Evolutionary conservation across 257 asterid species (phyloP).

Genomic region (Solanum paucissectum): DNA sequence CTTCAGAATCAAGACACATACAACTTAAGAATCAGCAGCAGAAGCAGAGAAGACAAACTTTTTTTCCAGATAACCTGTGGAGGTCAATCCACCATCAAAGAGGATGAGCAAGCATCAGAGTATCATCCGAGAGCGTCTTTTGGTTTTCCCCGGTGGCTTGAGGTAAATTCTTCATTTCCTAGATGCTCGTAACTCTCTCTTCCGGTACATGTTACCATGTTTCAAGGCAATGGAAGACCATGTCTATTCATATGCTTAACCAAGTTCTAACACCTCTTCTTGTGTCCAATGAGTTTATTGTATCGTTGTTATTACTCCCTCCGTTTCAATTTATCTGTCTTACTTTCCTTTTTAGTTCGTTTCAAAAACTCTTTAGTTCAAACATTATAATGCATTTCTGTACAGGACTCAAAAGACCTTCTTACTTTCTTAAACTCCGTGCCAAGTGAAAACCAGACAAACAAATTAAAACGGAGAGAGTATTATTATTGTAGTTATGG

Average conservation of each 20-base stretch:
- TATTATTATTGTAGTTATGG: neutral
- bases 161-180: conserved; percentile 33
- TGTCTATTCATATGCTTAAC: neutral
- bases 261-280: neutral
- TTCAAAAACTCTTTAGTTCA: neutral
- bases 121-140: conserved; percentile 60
- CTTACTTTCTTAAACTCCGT: neutral
- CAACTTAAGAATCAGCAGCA: conserved; percentile 58
- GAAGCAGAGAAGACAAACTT: conserved; percentile 45
- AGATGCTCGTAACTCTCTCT: neutral
- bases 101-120: conserved; percentile 39
- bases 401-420: neutral
- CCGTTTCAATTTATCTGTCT: neutral
- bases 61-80: conserved; percentile 56
- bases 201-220: neutral
- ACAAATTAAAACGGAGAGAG: neutral
- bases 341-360: neutral
- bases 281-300: neutral
- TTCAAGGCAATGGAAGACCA: neutral
- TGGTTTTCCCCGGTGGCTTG: conserved; percentile 94
- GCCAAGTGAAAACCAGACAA: neutral
- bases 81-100: conserved; percentile 69
- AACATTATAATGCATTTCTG: neutral
- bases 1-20: conserved; percentile 68
- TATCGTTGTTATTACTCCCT: neutral